Evolutionary conservation across 2,329 filamentous ascomycete genomes (phyloP).

Genomic region (Ophiostoma sp.): DNA sequence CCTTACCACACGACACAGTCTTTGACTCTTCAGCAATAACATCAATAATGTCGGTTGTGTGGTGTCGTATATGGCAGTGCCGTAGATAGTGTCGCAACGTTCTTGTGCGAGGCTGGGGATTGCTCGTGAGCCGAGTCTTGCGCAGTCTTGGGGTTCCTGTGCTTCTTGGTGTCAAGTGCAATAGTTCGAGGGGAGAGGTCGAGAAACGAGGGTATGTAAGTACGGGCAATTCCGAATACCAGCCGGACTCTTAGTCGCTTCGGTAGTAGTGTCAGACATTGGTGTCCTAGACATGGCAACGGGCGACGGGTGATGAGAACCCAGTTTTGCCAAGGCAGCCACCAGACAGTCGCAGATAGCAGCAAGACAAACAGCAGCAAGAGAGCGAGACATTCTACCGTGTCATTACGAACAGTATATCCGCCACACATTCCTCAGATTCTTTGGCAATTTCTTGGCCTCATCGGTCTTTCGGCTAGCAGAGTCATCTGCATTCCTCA

Average conservation of each 20-base stretch:
- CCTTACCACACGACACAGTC: neutral
- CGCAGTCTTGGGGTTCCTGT: neutral
- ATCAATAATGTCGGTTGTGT: neutral
- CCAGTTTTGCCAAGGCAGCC: neutral
- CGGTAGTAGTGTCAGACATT: neutral
- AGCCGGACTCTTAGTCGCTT: neutral
- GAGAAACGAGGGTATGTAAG: neutral
- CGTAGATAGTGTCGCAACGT: neutral
- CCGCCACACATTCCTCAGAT: neutral
- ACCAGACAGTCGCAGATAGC: neutral
- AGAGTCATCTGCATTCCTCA: neutral
- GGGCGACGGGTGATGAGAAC: slow-evolving; percentile 4
- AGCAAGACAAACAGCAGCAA: neutral
- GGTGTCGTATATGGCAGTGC: neutral
- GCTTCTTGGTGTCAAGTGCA: neutral
- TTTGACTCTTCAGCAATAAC: neutral
- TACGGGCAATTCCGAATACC: neutral
- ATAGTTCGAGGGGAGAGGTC: neutral
- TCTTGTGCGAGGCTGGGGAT: neutral
- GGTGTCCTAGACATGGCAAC: neutral
- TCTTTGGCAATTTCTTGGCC: neutral
- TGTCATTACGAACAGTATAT: slow-evolving; percentile 3
- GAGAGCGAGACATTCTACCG: neutral
- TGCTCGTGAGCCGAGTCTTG: neutral
- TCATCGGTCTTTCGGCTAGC: neutral